Evolutionary conservation across 2,329 filamentous ascomycete genomes (phyloP), one percentile per base, ranked within the genome.

Genomic region (Fusarium oligoseptatum): DNA sequence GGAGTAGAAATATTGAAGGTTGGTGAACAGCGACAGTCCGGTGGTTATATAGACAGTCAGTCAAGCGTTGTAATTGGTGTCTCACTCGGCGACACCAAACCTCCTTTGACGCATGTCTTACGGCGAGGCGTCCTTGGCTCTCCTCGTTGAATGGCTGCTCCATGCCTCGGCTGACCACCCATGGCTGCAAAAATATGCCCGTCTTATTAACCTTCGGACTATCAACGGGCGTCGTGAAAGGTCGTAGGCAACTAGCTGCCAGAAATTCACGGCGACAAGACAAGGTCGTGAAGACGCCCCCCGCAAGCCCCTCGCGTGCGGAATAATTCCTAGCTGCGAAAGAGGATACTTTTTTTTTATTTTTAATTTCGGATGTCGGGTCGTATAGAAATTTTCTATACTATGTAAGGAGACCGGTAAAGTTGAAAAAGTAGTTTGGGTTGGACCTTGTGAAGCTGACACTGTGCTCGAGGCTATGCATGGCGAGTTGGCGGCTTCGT

Each of bases 101-200:
- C 24, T n/a, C 24, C 27, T 52, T 52, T 52, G 48, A 52, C 27
- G 48, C 48, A 32, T 9, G 17, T n/a, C 48, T 58, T 39, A 37
- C 55, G 34, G 34, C 34, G 56, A 58, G 56, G 56, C 56, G 56
- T 27, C 9, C 56, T 58, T 58, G 56, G 56, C 56, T 22, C 4
- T n/a, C 15, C 17, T 15, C 22, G 6, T 8, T 58, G 56, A 58
- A 24, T 58, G 56, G 56, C 56, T 41, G 4, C 6, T 17, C 22
- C 36, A 20, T 7, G 4, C 22, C 14, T 14, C 29, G 20, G 34
- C 55, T 37, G 34, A 29, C 45, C 45, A 50, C 29, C 6, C n/a
- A 9, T 8, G 8, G 27, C 29, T 34, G 11, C n/a, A 56, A 11
- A 22, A 34, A 32, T 20, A 34, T 56, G 50, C 29, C 50, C 50